These are phyloP conservation scores for Neltuma alba DNA, from an alignment of 306 rosid species.

Conservation along the genomic window DNA sequence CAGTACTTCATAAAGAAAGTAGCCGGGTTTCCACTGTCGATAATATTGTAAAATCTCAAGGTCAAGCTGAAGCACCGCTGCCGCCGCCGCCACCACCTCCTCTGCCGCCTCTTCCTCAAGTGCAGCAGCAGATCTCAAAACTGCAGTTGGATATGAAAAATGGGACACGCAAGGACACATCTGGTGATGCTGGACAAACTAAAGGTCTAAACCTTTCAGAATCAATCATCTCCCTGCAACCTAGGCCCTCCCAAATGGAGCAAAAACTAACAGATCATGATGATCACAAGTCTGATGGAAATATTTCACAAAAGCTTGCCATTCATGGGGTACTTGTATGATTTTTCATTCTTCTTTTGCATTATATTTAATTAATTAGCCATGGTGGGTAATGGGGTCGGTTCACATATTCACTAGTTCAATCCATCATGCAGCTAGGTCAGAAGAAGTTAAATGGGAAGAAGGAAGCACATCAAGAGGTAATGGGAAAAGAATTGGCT, in stretches of 20 bases:
- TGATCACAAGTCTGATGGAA: conserved; percentile 38
- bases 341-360: conserved; percentile 4
- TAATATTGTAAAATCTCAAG: conserved; percentile 36
- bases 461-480: conserved; percentile 51
- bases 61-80: conserved; percentile 49
- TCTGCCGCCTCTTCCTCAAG: conserved; percentile 59
- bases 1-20: conserved; percentile 44
- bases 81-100: conserved; percentile 45
- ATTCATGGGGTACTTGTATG: conserved; percentile 46
- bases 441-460: conserved; percentile 45
- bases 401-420: conserved; percentile 22
- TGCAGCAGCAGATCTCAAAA: conserved; percentile 59
- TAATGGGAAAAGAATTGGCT: conserved; percentile 49
- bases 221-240: conserved; percentile 44
- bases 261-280: conserved; percentile 43
- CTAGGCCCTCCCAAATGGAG: conserved; percentile 40
- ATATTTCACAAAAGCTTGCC: conserved; percentile 29
- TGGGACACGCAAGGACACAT: conserved; percentile 40
- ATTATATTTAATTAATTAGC: conserved; percentile 25
- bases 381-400: conserved; percentile 20
- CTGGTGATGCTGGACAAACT: conserved; percentile 37
- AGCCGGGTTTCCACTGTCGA: conserved; percentile 34
- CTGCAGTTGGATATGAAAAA: conserved; percentile 50
- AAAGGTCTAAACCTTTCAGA: conserved; percentile 39
- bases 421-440: conserved; percentile 41